Percentiles rank a stretch among this genome's conserved stretches.
Evolutionary conservation across 2,329 filamentous ascomycete genomes (phyloP).

Genomic region (Byssoonygena ceratinophila): DNA sequence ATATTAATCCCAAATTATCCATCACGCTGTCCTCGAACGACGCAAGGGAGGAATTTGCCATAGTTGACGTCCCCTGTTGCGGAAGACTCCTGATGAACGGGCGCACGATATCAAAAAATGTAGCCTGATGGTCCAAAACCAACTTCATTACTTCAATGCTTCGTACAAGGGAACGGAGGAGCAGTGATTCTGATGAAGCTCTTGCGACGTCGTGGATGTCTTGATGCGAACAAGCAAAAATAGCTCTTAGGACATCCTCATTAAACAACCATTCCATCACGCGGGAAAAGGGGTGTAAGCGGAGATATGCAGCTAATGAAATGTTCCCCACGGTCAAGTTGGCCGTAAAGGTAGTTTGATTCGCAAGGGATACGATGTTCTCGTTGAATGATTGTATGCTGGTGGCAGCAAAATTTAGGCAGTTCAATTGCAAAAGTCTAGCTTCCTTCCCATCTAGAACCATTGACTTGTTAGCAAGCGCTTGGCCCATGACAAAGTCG

Average conservation of each 20-base stretch:
- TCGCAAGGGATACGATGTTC: conserved; percentile 75
- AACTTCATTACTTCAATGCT: conserved; percentile 76
- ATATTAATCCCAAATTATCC: conserved; percentile 65
- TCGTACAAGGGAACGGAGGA: conserved; percentile 66
- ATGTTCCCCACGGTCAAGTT: conserved; percentile 50
- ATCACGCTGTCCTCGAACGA: conserved; percentile 88
- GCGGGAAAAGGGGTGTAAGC: conserved; percentile 81
- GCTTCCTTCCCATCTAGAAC: conserved; percentile 61
- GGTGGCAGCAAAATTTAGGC: conserved; percentile 69
- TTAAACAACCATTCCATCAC: conserved; percentile 99
- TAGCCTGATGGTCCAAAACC: conserved; percentile 77
- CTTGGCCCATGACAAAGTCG: conserved; percentile 74
- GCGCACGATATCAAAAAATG: conserved; percentile 79
- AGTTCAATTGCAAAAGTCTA: conserved; percentile 64
- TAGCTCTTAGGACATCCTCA: conserved; percentile 66
- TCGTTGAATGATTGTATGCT: conserved; percentile 88
- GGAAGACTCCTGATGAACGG: conserved; percentile 62
- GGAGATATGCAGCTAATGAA: conserved; percentile 67
- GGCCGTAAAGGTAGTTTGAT: conserved; percentile 62
- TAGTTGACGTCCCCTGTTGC: conserved; percentile 48
- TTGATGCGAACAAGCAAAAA: conserved; percentile 72
- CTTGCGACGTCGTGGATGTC: conserved; percentile 61
- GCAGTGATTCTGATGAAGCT: conserved; percentile 64
- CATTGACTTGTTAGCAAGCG: conserved; percentile 58
- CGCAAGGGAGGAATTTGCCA: conserved; percentile 66